A percentile compares a stretch with the other conserved stretches of the same genome.
Conservation (phyloP, 2,329 filamentous ascomycete genomes). For the Botrytis tulipae region DNA sequence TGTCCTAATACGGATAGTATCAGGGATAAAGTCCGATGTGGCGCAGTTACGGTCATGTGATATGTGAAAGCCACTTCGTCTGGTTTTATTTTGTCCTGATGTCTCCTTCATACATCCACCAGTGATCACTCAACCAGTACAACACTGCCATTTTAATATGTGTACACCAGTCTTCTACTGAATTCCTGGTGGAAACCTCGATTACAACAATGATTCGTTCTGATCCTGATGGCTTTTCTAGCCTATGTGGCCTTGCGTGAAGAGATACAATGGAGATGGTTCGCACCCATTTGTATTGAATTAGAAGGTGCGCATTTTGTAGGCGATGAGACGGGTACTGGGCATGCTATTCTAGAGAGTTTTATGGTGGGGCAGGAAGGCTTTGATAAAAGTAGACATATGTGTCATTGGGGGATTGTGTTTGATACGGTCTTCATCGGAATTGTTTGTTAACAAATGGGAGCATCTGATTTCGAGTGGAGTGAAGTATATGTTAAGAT, state of each 20-base stretch:
- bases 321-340: slow-evolving; percentile 7
- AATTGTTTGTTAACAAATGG: background rate
- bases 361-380: background rate
- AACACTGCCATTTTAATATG: background rate
- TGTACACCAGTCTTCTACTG: accelerated
- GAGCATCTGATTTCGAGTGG: background rate
- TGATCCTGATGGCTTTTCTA: background rate
- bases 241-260: background rate
- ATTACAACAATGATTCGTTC: background rate
- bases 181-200: background rate
- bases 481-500: background rate
- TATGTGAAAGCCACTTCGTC: background rate
- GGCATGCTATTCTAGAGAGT: slow-evolving; percentile 2
- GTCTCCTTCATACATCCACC: too few relatives aligned
- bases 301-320: background rate
- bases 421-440: background rate
- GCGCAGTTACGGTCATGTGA: background rate
- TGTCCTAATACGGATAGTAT: background rate
- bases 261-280: background rate
- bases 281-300: background rate
- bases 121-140: background rate
- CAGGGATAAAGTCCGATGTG: slow-evolving; percentile 8
- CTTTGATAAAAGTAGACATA: background rate
- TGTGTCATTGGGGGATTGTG: background rate
- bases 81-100: too few relatives aligned